A percentile compares a stretch with the other conserved stretches of the same genome.
Conservation (phyloP, 2,329 filamentous ascomycete genomes). For the Neonectria punicea region DNA sequence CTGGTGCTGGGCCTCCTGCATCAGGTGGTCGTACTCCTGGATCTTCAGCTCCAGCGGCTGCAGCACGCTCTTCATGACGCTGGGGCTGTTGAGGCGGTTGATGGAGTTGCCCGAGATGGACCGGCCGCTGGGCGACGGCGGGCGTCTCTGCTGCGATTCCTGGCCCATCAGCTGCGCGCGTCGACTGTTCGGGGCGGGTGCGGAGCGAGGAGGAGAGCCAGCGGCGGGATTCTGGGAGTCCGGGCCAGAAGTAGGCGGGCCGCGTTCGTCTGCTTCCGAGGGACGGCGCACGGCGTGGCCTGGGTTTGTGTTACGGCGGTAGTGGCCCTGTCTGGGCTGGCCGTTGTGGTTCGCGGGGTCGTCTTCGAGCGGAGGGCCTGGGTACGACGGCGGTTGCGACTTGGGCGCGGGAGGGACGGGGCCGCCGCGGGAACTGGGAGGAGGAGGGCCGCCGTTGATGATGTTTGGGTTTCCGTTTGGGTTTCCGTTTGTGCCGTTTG, state of each 20-base stretch:
- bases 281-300: conserved; percentile 26
- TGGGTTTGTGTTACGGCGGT: conserved; percentile 39
- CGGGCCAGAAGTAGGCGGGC: conserved; percentile 12
- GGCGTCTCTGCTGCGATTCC: conserved; percentile 32
- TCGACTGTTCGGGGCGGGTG: conserved; percentile 16
- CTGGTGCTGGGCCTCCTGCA: conserved; percentile 54
- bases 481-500: conserved; percentile 6
- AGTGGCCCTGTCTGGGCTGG: conserved; percentile 29
- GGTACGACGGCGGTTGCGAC: conserved; percentile 36
- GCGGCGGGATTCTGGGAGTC: conserved; percentile 23
- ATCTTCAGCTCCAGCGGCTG: conserved; percentile 58
- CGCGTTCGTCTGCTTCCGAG: conserved; percentile 32
- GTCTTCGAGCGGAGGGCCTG: conserved; percentile 34
- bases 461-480: no score
- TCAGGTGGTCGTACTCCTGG: conserved; percentile 54
- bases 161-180: conserved; percentile 5
- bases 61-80: conserved; percentile 55
- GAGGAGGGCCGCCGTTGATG: not conserved
- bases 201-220: conserved; percentile 28
- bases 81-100: conserved; percentile 57
- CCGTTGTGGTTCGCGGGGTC: conserved; percentile 22
- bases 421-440: conserved; percentile 18
- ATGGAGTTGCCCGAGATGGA: conserved; percentile 43
- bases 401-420: conserved; percentile 19
- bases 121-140: conserved; percentile 30